These are phyloP conservation scores for Lophiotrema nucula DNA, from an alignment of 495 filamentous ascomycete species.

Conservation along the genomic window DNA sequence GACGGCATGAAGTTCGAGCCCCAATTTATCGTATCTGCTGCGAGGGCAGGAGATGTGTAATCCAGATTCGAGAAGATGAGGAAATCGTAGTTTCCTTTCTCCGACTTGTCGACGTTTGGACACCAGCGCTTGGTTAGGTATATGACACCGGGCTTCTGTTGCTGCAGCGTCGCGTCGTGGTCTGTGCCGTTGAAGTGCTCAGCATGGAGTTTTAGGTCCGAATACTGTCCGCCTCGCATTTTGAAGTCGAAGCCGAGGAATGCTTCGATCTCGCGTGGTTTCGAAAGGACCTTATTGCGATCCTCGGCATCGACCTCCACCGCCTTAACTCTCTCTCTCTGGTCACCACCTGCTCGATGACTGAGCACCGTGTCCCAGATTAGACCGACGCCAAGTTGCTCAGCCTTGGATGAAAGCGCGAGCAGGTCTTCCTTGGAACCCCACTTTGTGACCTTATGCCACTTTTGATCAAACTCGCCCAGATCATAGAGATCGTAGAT, in stretches of 20 bases:
- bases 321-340: conserved; percentile 54
- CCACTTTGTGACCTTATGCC: conserved; percentile 62
- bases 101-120: conserved; percentile 55
- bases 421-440: conserved; percentile 61
- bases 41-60: conserved; percentile 60
- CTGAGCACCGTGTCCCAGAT: conserved; percentile 74
- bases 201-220: conserved; percentile 60
- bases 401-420: conserved; percentile 49
- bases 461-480: conserved; percentile 73
- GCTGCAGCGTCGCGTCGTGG: conserved; percentile 53
- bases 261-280: conserved; percentile 59
- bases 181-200: conserved; percentile 70
- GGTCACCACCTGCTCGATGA: conserved; percentile 68
- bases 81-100: conserved; percentile 71
- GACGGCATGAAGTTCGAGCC: conserved; percentile 54
- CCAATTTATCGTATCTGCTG: conserved; percentile 63
- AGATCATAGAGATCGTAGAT: conserved; percentile 73
- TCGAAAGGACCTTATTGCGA: conserved; percentile 52
- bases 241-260: conserved; percentile 66
- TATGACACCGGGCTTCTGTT: conserved; percentile 59
- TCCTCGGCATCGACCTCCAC: conserved; percentile 57
- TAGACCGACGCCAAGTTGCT: conserved; percentile 52
- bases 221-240: conserved; percentile 57
- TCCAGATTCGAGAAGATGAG: conserved; percentile 60
- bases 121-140: conserved; percentile 66